Base-by-base conservation (phyloP, 2,329 filamentous ascomycete species). In the Colletotrichum sojae region DNA sequence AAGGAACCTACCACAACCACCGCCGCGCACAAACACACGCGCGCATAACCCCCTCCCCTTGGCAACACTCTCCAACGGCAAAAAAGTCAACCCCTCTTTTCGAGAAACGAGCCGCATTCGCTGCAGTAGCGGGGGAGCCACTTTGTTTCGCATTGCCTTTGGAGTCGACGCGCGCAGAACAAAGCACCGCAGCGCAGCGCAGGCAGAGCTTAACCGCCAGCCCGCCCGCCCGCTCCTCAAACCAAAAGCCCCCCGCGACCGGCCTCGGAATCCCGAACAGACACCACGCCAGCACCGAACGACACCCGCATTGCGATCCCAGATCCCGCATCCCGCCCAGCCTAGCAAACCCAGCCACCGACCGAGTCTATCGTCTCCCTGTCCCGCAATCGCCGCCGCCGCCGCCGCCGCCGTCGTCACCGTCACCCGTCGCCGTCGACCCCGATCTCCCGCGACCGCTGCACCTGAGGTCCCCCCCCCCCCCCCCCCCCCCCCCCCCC, bases 231-330 rank as follows among this genome's bases (percentile, higher is more conserved):
- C 18, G 43, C 27, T 18, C 45, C 15, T n/a, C 16, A 46, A 46
- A 18, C 45, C 48, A 53, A 45, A 43, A 39, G n/a, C n/a, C 22
- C 22, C 48, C 59, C 63, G 51, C n/a, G 46, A 45, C 51, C 64
- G 43, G 51, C 36, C 43, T 18, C 62, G 20, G 51, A 22, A 60
- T 66, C 55, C 63, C 67, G 67, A 69, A 51, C 43, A 54, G 40
- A 40, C 43, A 56, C 66, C 59, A 63, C 52, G 25, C 56, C 40
- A 59, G 22, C 36, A 12, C 66, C 66, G 62, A 69, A 60, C 61
- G 48, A 51, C 61, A 20, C 58, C 63, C 62, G 67, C 61, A 49
- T 51, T 36, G 31, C 31, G 31, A 36, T 36, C 31, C 31, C 31
- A 36, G 31, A 36, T 36, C 31, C 13, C 31, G 25, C 39, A 65